Base-by-base conservation (phyloP, 257 asterid genomes). In the Primulina huaijiensis region DNA sequence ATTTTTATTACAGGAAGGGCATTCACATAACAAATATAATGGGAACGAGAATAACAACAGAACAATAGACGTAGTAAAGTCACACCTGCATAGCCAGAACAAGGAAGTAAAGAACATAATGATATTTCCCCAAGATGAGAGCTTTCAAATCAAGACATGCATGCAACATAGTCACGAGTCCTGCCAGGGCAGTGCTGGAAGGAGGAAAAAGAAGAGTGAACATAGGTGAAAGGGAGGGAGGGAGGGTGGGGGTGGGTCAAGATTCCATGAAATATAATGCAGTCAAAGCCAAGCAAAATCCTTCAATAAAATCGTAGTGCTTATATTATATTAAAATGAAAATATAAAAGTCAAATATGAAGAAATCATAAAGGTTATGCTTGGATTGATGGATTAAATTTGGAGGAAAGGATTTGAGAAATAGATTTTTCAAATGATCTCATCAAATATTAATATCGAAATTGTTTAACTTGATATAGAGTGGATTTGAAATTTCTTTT, bases 91-190 rank as follows among this genome's bases (percentile, higher is more conserved):
- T 94, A 29, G 99, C 97, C 64, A 94, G 78, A 55, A 80, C 89
- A 46, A 94, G 90, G 82, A 90, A 94, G 80, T 94, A 94, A 2
- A 94, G 82, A 63, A 86, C 87, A 59, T 86, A 91, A 67, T 94
- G 99, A 75, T 89, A 91, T 74, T 94, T 91, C 63, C 97, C 97
- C 83, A 91, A 75, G 59, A 94, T 83, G 68, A 86, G 75, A 10
- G 96, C 85, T 83, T 87, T 86, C 95, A 91, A 88, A 72, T 91
- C 97, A 56, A 91, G 97, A 72, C 97, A 94, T 1, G 90, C 92
- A 27, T 91, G 95, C 58, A 84, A 80, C 74, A 89, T 25, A 33
- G 88, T 81, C 67, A 89, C 87, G 2, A 94, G 85, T 68, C 99
- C 99, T 66, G 96, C 99, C 43, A 91, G 74, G 2, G 99, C 78